Conservation (phyloP, 2,329 filamentous ascomycete genomes). For the Botrytis sinoallii region DNA sequence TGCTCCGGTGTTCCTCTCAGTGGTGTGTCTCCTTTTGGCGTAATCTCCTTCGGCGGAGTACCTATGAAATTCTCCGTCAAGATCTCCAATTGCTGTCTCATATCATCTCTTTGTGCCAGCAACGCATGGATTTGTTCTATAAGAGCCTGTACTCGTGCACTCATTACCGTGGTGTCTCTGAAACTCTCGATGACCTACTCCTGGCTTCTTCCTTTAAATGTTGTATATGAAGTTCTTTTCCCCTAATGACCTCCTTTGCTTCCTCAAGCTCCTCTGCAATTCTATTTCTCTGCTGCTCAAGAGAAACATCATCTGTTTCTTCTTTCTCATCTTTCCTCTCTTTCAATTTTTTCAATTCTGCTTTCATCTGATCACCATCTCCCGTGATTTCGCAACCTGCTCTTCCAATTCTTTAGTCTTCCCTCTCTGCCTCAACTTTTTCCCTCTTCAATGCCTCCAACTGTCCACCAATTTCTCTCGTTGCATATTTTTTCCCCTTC, state of each 20-base stretch:
- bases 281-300: neutral
- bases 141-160: neutral
- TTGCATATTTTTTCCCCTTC: neutral
- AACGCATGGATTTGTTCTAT: neutral
- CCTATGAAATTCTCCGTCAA: conserved; percentile 9
- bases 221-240: neutral
- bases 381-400: neutral
- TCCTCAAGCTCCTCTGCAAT: neutral
- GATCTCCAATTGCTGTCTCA: conserved; percentile 6
- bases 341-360: neutral
- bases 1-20: neutral
- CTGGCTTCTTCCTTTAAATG: neutral
- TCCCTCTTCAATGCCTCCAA: neutral
- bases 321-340: neutral
- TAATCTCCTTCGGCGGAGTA: neutral
- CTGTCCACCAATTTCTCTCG: neutral
- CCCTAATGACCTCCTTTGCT: neutral
- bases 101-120: neutral
- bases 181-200: neutral
- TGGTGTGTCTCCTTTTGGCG: neutral
- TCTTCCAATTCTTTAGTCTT: neutral
- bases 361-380: neutral
- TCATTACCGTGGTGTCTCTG: neutral
- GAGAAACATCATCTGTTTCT: too few relatives aligned
- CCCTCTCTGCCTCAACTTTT: neutral